Base-by-base conservation (phyloP, 352 stramenopile species). In the Phytopythium mirpurense region DNA sequence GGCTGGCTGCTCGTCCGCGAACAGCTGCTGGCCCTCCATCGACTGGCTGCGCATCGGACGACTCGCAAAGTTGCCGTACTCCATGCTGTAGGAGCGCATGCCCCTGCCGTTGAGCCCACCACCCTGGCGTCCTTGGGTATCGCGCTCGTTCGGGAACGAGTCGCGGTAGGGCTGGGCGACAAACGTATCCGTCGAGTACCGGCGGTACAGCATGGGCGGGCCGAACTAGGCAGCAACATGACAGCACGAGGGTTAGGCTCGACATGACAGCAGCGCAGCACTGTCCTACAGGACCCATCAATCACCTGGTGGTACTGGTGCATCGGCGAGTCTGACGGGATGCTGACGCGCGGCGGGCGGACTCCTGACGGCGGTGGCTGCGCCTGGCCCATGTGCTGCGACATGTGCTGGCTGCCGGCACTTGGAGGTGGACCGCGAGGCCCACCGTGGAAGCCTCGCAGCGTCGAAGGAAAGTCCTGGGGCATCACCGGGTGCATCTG, bases 21-120 rank as follows among this genome's bases (percentile, higher is more conserved):
- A 90, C 27, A 88, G 67, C 40, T 84, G 72, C 15, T 75, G 61
- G 1, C 76, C 78, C 54, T 92, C 81, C 58, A 92, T 82, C 19
- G 81, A 92, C 42, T 89, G 78, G 32, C 78, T 92, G 49, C 81
- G 78, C 10, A 85, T 68, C 48, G 70, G 74, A 23, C 77, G 74
- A 26, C 70, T 75, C 24, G 74, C 67, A 18, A 70, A 59, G 29
- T 84, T 72, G 9, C 69, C 62, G 37, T 82, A 87, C 50, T 92
- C 82, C 69, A 90, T 73, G 42, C 78, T 90, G 65, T 89, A 90
- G 16, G 82, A 92, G 4, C 82, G 78, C 40, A 90, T 74, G 6
- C 62, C 65, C 9, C 79, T 77, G 24, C 78, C 67, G 44, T 63
- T 62, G 51, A 82, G 74, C 2, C 41, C 40, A 31, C 43, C 43